phyloP scores from a whole-genome alignment of 176 grass and related monocot genomes.

The Lolium rigidum region DNA sequence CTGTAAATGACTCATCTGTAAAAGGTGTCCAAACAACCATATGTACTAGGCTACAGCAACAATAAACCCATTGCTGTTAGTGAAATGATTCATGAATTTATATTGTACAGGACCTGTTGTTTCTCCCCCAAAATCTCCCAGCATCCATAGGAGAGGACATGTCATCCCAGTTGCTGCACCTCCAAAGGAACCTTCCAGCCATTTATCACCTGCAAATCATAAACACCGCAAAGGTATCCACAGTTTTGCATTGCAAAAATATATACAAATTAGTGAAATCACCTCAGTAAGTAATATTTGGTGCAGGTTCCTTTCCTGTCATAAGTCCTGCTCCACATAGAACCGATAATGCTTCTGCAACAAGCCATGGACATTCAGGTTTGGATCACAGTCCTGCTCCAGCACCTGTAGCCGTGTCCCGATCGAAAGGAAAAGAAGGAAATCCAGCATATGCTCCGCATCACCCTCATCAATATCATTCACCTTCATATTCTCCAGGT shows the following conservation, averaged over 20 bases:
- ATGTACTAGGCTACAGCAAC: slow-evolving; percentile 21
- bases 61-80: slow-evolving; percentile 31
- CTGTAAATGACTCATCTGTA: slow-evolving; percentile 54
- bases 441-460: slow-evolving; percentile 58
- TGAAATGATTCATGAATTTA: slow-evolving; percentile 48
- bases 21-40: slow-evolving; percentile 47
- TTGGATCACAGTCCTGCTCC: slow-evolving; percentile 58
- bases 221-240: slow-evolving; percentile 50
- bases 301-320: slow-evolving; percentile 61
- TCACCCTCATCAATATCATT: slow-evolving; percentile 42
- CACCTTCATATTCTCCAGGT: slow-evolving; percentile 60
- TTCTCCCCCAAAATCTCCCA: slow-evolving; percentile 52
- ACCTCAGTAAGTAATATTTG: slow-evolving; percentile 40
- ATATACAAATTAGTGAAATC: slow-evolving; percentile 18
- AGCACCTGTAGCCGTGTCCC: slow-evolving; percentile 53
- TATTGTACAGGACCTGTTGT: slow-evolving; percentile 42
- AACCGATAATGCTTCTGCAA: slow-evolving; percentile 50
- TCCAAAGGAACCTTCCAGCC: slow-evolving; percentile 51
- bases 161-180: slow-evolving; percentile 59
- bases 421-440: slow-evolving; percentile 50
- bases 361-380: slow-evolving; percentile 50
- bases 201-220: slow-evolving; percentile 47
- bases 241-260: background rate
- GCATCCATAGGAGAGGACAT: slow-evolving; percentile 45
- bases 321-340: slow-evolving; percentile 67